Percentiles rank a stretch among this genome's conserved stretches.
These are phyloP conservation scores for Pythium apleroticum DNA, from an alignment of 352 stramenopile genomes.

Conservation along the genomic window DNA sequence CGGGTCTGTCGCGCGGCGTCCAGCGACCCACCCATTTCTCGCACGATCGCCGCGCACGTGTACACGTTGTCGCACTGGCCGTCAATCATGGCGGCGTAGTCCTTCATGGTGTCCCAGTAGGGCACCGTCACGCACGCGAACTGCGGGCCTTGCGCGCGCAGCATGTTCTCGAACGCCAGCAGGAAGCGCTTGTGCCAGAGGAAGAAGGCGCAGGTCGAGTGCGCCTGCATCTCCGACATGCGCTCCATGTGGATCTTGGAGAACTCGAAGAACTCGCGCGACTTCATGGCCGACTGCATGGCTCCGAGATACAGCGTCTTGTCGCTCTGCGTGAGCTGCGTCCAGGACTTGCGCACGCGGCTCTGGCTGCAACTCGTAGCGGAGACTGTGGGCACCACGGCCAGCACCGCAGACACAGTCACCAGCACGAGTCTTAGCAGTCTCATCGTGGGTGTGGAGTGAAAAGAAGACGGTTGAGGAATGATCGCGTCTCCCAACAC, in stretches of 20 bases:
- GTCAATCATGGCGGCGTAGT: slow-evolving; percentile 34
- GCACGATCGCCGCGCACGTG: slow-evolving; percentile 42
- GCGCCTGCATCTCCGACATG: slow-evolving; percentile 29
- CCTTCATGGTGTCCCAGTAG: slow-evolving; percentile 76
- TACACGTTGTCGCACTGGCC: slow-evolving; percentile 44
- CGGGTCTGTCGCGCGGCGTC: background rate
- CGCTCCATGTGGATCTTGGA: slow-evolving; percentile 32
- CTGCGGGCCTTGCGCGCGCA: slow-evolving; percentile 47
- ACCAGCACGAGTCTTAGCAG: background rate
- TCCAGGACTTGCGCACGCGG: slow-evolving; percentile 38
- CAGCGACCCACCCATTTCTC: slow-evolving; percentile 39
- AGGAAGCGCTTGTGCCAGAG: slow-evolving; percentile 79
- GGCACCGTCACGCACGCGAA: slow-evolving; percentile 78
- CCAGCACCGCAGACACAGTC: background rate
- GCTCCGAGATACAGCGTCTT: slow-evolving; percentile 33
- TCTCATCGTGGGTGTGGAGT: background rate
- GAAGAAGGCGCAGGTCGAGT: slow-evolving; percentile 69
- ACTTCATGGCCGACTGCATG: slow-evolving; percentile 32
- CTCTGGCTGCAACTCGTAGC: slow-evolving; percentile 4
- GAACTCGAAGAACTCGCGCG: slow-evolving; percentile 31
- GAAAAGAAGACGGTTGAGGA: background rate
- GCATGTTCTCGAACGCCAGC: slow-evolving; percentile 79
- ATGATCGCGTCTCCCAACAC: too few relatives aligned
- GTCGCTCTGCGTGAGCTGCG: slow-evolving; percentile 23
- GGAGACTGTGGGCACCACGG: background rate